Evolutionary conservation across 768 basidiomycete genomes (phyloP).

Genomic region (Agrocybe pediades): DNA sequence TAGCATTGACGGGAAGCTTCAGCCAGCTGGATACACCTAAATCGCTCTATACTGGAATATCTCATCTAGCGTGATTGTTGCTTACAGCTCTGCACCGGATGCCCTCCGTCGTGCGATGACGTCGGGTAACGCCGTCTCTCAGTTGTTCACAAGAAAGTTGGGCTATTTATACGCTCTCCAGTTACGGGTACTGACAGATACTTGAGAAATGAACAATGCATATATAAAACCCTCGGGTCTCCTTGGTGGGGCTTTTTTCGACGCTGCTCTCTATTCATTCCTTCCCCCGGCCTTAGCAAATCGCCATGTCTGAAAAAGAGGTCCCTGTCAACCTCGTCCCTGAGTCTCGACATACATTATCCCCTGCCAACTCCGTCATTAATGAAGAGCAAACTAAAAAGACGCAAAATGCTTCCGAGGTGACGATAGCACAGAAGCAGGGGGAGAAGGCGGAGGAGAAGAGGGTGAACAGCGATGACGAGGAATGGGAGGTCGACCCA

Average conservation of each 20-base stretch:
- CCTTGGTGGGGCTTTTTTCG: background rate
- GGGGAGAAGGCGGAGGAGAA: background rate
- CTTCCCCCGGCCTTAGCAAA: background rate
- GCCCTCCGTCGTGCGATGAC: background rate
- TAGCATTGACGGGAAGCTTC: no score
- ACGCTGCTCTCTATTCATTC: background rate
- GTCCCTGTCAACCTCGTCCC: background rate
- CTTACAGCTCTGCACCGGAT: background rate
- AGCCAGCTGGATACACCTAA: no score
- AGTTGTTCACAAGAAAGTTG: background rate
- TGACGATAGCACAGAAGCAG: background rate
- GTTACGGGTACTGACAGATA: background rate
- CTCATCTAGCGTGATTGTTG: background rate
- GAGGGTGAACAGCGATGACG: background rate
- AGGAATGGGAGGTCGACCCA: constrained; percentile 5
- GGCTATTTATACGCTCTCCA: background rate
- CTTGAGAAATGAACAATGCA: background rate
- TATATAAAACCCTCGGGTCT: background rate
- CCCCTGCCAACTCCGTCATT: background rate
- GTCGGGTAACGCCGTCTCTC: background rate
- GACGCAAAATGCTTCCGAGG: background rate
- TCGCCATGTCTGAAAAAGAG: background rate
- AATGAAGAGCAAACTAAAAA: background rate
- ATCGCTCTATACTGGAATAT: background rate
- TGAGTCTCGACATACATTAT: background rate